A percentile compares a stretch with the other conserved stretches of the same genome.
Conservation (phyloP, 2,329 filamentous ascomycete species). For the Phialophora chinensis region DNA sequence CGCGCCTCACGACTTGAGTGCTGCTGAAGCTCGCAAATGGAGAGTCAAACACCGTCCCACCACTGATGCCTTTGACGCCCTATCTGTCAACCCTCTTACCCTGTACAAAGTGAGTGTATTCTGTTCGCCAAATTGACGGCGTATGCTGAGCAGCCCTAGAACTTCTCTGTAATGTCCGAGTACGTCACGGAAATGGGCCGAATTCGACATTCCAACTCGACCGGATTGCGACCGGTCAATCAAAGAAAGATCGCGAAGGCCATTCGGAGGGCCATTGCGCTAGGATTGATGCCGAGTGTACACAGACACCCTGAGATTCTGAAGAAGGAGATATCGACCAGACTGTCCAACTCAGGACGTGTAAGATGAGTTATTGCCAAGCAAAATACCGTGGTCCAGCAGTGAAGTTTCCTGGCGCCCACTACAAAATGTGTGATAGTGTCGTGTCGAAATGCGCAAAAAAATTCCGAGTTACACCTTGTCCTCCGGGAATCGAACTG, state of each 20-base stretch:
- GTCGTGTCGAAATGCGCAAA: neutral
- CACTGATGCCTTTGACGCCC: slow-evolving; percentile 76
- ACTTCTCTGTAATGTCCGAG: slow-evolving; percentile 89
- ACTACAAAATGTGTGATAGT: neutral
- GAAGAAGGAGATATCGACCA: slow-evolving; percentile 45
- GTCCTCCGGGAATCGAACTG: neutral
- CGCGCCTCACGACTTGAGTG: slow-evolving; percentile 82
- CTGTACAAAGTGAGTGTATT: slow-evolving; percentile 76
- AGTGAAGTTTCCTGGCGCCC: neutral
- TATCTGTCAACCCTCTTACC: slow-evolving; percentile 79
- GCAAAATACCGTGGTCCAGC: neutral
- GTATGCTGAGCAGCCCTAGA: slow-evolving; percentile 60
- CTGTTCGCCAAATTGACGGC: neutral
- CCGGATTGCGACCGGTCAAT: slow-evolving; percentile 83
- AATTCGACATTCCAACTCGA: slow-evolving; percentile 77
- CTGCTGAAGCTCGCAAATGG: slow-evolving; percentile 82
- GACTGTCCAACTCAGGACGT: slow-evolving; percentile 34
- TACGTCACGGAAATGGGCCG: slow-evolving; percentile 84
- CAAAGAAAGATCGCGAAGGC: slow-evolving; percentile 94
- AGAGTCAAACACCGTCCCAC: slow-evolving; percentile 61
- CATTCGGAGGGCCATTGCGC: slow-evolving; percentile 82
- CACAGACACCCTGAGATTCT: slow-evolving; percentile 87
- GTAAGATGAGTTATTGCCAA: slow-evolving; percentile 4
- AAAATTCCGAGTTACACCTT: neutral
- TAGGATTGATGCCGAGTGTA: slow-evolving; percentile 90